Conservation (phyloP, 139 green algal species). For the Axilococcus clingmanii region DNA sequence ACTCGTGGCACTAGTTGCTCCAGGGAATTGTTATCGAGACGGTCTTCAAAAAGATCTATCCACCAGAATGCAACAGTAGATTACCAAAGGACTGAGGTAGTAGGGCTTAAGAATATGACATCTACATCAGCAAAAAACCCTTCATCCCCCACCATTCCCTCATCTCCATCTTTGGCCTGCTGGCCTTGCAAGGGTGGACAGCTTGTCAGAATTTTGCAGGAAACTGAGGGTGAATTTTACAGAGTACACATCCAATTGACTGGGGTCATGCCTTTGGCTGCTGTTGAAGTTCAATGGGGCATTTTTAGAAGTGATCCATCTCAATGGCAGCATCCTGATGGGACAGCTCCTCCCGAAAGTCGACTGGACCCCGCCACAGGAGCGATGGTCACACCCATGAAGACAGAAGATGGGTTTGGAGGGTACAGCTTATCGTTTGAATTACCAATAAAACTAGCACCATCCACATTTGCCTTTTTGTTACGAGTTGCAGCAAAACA, state of each 20-base stretch:
- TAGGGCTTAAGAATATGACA: no score
- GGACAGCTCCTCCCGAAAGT: constrained; percentile 10
- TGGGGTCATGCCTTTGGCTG: neutral
- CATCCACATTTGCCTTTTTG: constrained; percentile 19
- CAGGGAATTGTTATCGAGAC: no score
- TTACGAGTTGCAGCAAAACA: neutral
- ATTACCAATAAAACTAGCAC: constrained; percentile 12
- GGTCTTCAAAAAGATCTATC: no score
- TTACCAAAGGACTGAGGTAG: no score
- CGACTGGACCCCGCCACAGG: constrained; percentile 9
- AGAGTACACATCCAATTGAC: neutral
- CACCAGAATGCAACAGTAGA: no score
- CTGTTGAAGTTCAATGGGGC: constrained; percentile 11
- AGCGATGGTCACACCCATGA: constrained; percentile 23
- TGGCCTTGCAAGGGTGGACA: constrained; percentile 13
- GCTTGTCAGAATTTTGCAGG: constrained; percentile 11
- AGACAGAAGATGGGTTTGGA: neutral
- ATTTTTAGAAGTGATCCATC: constrained; percentile 19
- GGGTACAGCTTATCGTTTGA: constrained; percentile 1
- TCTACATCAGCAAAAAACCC: neutral
- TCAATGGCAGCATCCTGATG: constrained; percentile 27
- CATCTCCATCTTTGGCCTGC: neutral
- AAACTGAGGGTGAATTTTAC: neutral
- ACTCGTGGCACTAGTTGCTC: no score
- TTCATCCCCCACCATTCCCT: neutral